Conservation (phyloP, 2,329 filamentous ascomycete genomes). For the Podosphaera aphanis region DNA sequence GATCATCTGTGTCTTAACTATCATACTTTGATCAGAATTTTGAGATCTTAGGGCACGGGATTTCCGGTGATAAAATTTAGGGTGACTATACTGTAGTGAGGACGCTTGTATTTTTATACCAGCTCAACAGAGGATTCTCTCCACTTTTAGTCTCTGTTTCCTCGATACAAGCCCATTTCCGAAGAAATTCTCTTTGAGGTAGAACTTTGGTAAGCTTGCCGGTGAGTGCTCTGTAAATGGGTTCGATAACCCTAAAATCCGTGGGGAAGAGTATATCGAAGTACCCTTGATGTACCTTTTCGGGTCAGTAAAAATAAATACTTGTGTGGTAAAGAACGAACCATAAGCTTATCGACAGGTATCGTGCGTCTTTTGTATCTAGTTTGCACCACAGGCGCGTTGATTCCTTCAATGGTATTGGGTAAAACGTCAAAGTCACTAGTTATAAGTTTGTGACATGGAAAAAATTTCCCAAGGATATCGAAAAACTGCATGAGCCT, state of each 20-base stretch:
- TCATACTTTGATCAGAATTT: no score
- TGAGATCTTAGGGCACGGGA: no score
- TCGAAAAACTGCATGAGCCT: slow-evolving; percentile 93
- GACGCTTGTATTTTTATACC: slow-evolving; percentile 90
- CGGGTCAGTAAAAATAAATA: background rate
- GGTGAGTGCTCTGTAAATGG: slow-evolving; percentile 79
- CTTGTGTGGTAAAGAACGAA: slow-evolving; percentile 22
- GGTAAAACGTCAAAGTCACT: slow-evolving; percentile 79
- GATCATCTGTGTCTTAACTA: no score
- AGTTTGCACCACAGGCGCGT: slow-evolving; percentile 91
- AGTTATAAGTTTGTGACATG: slow-evolving; percentile 65
- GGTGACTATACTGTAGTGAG: slow-evolving; percentile 44
- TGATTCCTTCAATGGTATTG: slow-evolving; percentile 60
- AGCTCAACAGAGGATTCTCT: slow-evolving; percentile 76
- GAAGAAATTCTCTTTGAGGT: slow-evolving; percentile 78
- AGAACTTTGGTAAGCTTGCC: slow-evolving; percentile 71
- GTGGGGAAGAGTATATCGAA: slow-evolving; percentile 98
- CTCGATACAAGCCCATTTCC: slow-evolving; percentile 69
- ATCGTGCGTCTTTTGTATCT: slow-evolving; percentile 71
- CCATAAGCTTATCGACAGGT: slow-evolving; percentile 71
- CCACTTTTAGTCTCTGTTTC: slow-evolving; percentile 74
- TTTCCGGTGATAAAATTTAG: background rate
- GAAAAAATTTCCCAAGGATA: slow-evolving; percentile 69
- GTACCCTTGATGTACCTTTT: slow-evolving; percentile 83
- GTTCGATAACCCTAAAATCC: slow-evolving; percentile 74